Evolutionary conservation across 73 alveolate genomes (phyloP), one percentile per base, ranked within the genome.

Genomic region (Halteria grandinella): DNA sequence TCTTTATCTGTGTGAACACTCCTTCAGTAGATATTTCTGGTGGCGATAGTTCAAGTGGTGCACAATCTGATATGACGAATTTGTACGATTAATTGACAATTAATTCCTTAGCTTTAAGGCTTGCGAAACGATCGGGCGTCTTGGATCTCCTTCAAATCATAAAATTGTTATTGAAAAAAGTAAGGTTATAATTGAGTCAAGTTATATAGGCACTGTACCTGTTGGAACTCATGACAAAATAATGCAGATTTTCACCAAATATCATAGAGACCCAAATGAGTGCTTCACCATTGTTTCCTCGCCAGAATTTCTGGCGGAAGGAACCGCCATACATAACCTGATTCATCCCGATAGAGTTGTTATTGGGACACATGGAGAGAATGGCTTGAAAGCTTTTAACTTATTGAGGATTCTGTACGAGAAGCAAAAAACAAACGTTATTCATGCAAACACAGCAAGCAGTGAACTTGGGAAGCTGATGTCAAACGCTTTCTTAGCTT

Each of bases 231-330:
- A 89, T 12, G 93, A 85, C 41, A 47, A 74, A 31, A 75, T 91
- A 25, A 71, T 74, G 36, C 88, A 89, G 45, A 40, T 79, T 40
- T 43, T 77, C 50, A 51, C 55, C 32, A 49, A 53, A 43, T 44
- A 58, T 55, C 45, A 34, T 24, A 47, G 55, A 28, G 55, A 60
- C 44, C 69, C 73, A 28, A 84, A 71, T 17, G 72, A 77, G 10
- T 64, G 82, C 58, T 89, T 91, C 53, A 53, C 89, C 49, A 82
- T 94, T 50, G 89, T 96, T 11, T 91, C 97, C 0, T 94, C 87
- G 66, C 99, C 99, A 0, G 99, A 97, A 79, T 96, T 97, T 79
- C 85, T 96, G 24, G 98, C 99, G 40, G 99, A 94, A 75, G 98
- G 99, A 25, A 86, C 91, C 24, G 99, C 99, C 36, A 94, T 97